Base-by-base conservation (phyloP, 306 rosid species). In the Malus domestica region DNA sequence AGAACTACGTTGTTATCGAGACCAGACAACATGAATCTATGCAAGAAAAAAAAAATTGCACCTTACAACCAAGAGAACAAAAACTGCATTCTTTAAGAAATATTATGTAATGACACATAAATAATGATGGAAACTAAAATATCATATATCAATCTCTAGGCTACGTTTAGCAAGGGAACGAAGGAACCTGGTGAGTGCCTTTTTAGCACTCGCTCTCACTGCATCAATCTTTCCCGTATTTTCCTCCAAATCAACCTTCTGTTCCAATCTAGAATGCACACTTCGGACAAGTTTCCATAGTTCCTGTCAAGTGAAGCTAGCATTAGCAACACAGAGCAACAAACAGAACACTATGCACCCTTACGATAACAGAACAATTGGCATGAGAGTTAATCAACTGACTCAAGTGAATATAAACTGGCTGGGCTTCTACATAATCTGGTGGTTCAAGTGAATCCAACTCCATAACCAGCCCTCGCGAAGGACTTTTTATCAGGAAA, bases 141-240 rank as follows among this genome's bases (percentile, higher is more conserved):
- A 68, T 68, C 51, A 70, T 18, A 52, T 57, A 54, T 71, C 60
- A 83, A 63, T 80, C 88, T 76, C 66, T 18, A 45, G 84, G 81
- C 82, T 74, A 87, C 57, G 79, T 85, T 87, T 86, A 4, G 89
- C 88, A 70, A 95, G 68, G 59, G 61, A 57, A 44, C 71, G 83
- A 80, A 95, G 99, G 83, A 95, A 95, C 60, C 83, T 86, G 76
- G 85, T 81, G 80, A 95, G 96, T 51, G 97, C 82, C 82, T 78
- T 87, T 74, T 76, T 77, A 73, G 96, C 96, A 18, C 85, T 72
- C 76, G 27, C 58, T 49, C 70, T 69, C 1, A 78, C 80, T 58
- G 64, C 80, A 71, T 87, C 90, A 73, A 70, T 68, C 57, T 89
- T 80, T 80, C 71, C 85, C 80, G 76, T 71, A 42, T 88, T 89